Conservation (phyloP, 2,329 filamentous ascomycete species). For the Atkinsonella texensis region DNA sequence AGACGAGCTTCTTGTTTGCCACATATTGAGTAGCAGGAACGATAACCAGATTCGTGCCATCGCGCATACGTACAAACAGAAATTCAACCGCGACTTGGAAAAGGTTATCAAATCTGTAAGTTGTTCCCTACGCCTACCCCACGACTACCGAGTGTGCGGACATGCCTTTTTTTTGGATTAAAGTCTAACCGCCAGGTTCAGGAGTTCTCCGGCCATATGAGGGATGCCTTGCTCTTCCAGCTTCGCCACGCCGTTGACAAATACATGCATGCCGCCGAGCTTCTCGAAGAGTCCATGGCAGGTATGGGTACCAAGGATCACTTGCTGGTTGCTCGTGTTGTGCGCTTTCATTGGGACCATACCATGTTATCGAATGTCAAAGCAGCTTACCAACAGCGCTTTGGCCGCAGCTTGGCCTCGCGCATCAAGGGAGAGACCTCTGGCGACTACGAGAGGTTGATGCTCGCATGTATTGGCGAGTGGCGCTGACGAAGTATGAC, state of each 20-base stretch:
- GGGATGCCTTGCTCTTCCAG: slow-evolving; percentile 69
- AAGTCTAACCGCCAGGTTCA: slow-evolving; percentile 15
- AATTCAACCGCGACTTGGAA: slow-evolving; percentile 59
- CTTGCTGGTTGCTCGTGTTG: slow-evolving; percentile 63
- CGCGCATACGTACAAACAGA: slow-evolving; percentile 57
- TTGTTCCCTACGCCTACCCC: neutral
- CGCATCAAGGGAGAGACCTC: slow-evolving; percentile 75
- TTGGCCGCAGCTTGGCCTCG: slow-evolving; percentile 51
- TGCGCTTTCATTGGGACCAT: slow-evolving; percentile 75
- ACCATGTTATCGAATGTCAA: slow-evolving; percentile 66
- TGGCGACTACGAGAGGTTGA: slow-evolving; percentile 65
- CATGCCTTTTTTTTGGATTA: neutral
- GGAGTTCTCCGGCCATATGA: slow-evolving; percentile 89
- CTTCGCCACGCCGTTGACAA: slow-evolving; percentile 67
- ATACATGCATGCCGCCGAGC: slow-evolving; percentile 68
- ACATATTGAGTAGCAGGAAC: slow-evolving; percentile 62
- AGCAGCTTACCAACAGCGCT: slow-evolving; percentile 61
- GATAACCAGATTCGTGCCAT: slow-evolving; percentile 80
- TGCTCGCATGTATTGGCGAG: slow-evolving; percentile 57
- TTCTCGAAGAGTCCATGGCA: slow-evolving; percentile 79
- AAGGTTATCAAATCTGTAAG: slow-evolving; percentile 58
- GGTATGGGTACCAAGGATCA: slow-evolving; percentile 80
- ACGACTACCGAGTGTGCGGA: neutral
- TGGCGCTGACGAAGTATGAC: slow-evolving; percentile 7
- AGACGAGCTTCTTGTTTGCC: slow-evolving; percentile 66